Base-by-base conservation (phyloP, 495 filamentous ascomycete genomes). In the Penicillium flavigenum region DNA sequence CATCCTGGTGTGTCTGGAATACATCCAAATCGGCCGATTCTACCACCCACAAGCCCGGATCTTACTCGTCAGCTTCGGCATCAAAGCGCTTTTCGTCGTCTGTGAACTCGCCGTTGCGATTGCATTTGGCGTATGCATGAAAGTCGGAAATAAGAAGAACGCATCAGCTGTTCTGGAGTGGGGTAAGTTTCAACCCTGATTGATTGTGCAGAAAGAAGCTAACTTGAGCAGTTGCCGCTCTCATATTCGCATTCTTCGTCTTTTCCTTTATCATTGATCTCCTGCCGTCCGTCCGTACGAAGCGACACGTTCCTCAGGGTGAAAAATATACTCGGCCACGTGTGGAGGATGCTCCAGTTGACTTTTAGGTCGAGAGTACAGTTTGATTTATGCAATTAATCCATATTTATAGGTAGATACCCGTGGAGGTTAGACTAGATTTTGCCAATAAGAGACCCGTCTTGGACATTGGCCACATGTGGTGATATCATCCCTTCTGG, bases 231-330 rank as follows among this genome's bases (percentile, higher is more conserved):
- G 70, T 85, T 54, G 84, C 95, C 57, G 84, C 89, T 22, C 83
- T 94, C 63, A 74, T 95, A 57, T 95, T 92, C 70, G 88, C 83
- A 29, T 86, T 88, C 67, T 93, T 91, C 72, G 76, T 92, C 51
- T 77, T 91, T 50, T 88, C 86, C 41, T 95, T 92, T 74, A 81
- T 86, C 62, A 76, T 94, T 63, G 91, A 96, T 66, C 77, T 96
- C 27, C 77, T 87, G 47, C 91, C 91, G 0, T 88, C 89, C 24
- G 74, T 85, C 5, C 72, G 77, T 20, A 87, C 80, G 4, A 85
- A 82, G 57, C 70, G 70, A 31, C 63, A 65, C 11, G 46, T 66
- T 32, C 63, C 63, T 12, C 63, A 65, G 46, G 65, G 63, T 11
- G 63, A 65, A 43, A 65, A 65, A 46, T 59, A 59, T 41, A n/a